A percentile compares a stretch with the other conserved stretches of the same genome.
Evolutionary conservation across 73 alveolate species (phyloP).

Genomic region (Loxodes magnus): DNA sequence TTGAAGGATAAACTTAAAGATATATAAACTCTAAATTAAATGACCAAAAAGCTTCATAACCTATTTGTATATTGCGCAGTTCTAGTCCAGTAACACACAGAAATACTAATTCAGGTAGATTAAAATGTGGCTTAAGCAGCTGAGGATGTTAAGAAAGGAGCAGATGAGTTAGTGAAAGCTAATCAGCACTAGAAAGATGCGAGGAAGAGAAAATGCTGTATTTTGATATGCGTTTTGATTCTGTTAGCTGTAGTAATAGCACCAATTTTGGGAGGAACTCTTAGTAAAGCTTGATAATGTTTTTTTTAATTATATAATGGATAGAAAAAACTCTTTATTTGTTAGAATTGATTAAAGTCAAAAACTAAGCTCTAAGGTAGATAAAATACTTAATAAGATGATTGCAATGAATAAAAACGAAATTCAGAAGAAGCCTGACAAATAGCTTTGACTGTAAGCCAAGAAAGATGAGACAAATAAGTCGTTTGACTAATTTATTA

Average conservation of each 20-base stretch:
- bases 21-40: neutral
- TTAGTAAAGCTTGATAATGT: too few species aligned
- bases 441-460: too few species aligned
- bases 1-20: slow-evolving; percentile 1
- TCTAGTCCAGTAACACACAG: slow-evolving; percentile 9
- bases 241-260: neutral
- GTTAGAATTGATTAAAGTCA: too few species aligned
- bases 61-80: slow-evolving; percentile 11
- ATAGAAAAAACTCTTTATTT: too few species aligned
- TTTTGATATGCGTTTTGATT: neutral
- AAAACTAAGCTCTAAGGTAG: too few species aligned
- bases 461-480: too few species aligned
- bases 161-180: slow-evolving; percentile 7
- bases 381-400: too few species aligned
- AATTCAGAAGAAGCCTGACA: too few species aligned
- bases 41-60: neutral
- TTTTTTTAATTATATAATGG: too few species aligned
- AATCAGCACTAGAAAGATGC: neutral
- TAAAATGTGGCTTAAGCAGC: slow-evolving; percentile 9
- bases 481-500: too few species aligned
- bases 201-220: slow-evolving; percentile 8
- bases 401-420: too few species aligned
- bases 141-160: slow-evolving; percentile 9
- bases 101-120: slow-evolving; percentile 4
- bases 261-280: too few species aligned